A percentile compares a stretch with the other conserved stretches of the same genome.
Evolutionary conservation across 345 rosid genomes (phyloP).

Genomic region (Populus pruinosa): DNA sequence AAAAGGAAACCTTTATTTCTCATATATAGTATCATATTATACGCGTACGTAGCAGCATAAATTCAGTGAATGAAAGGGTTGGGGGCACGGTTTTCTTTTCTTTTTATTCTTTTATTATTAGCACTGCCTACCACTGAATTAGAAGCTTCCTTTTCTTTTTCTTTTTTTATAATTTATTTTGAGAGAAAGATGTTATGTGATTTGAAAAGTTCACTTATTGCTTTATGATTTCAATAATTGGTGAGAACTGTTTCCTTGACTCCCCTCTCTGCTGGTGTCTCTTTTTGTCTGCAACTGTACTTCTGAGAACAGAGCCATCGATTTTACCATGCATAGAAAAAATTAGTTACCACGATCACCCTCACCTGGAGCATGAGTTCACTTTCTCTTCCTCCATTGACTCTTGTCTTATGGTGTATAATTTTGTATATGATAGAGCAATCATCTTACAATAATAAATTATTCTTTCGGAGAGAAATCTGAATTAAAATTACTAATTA

Average conservation of each 20-base stretch:
- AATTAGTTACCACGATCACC: background rate
- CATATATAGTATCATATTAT: background rate
- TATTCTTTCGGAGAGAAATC: background rate
- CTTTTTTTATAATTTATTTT: background rate
- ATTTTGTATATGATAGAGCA: too few species aligned
- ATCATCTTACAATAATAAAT: too few species aligned
- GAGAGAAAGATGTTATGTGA: conserved; percentile 8
- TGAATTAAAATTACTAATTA: background rate
- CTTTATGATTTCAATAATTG: conserved; percentile 40
- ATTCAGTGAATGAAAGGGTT: background rate
- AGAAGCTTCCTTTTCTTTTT: background rate
- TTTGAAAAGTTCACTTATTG: conserved; percentile 44
- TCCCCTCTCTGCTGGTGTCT: conserved; percentile 18
- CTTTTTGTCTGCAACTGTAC: conserved; percentile 18
- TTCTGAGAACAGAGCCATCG: background rate
- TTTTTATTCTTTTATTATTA: too few species aligned
- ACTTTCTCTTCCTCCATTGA: background rate
- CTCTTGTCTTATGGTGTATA: background rate
- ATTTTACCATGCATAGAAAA: background rate
- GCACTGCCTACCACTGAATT: background rate
- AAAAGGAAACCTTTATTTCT: background rate
- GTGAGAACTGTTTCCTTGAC: conserved; percentile 26
- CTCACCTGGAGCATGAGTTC: background rate
- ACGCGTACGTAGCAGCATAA: background rate
- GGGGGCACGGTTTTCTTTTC: background rate